Evolutionary conservation across 441 rosid genomes (phyloP).

Genomic region (Viola pubescens): DNA sequence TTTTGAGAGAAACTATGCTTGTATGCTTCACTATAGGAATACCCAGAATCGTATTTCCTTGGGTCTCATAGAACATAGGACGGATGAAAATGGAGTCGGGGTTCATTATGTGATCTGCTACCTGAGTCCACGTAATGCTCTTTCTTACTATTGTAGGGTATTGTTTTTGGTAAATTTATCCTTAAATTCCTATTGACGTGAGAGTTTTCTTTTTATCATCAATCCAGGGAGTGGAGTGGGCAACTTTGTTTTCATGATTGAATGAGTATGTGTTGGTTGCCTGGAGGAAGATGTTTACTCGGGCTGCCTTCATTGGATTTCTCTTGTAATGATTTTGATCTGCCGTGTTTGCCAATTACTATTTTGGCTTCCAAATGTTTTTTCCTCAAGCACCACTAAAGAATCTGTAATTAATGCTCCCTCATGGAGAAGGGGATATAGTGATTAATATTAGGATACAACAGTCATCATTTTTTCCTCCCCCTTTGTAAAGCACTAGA

Average conservation of each 20-base stretch:
- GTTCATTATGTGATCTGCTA: slow-evolving; percentile 3
- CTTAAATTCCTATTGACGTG: slow-evolving; percentile 31
- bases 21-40: neutral
- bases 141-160: slow-evolving; percentile 18
- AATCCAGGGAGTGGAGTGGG: slow-evolving; percentile 41
- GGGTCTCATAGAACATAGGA: slow-evolving; percentile 1
- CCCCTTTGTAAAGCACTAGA: slow-evolving; percentile 16
- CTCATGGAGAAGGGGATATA: slow-evolving; percentile 17
- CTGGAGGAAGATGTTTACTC: slow-evolving; percentile 37
- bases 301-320: slow-evolving; percentile 32
- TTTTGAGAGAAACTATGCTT: neutral
- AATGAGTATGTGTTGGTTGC: slow-evolving; percentile 27
- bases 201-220: slow-evolving; percentile 29
- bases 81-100: neutral
- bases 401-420: slow-evolving; percentile 21
- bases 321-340: slow-evolving; percentile 29
- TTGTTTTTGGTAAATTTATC: slow-evolving; percentile 14
- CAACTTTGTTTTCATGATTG: slow-evolving; percentile 37
- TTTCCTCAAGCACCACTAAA: slow-evolving; percentile 17
- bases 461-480: neutral
- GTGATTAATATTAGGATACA: slow-evolving; percentile 13
- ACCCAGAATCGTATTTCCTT: neutral
- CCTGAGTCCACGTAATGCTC: slow-evolving; percentile 8
- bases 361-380: slow-evolving; percentile 15
- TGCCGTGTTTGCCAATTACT: slow-evolving; percentile 30